These are phyloP conservation scores for Epicoccum nigrum DNA, from an alignment of 2,329 filamentous ascomycete species.

Conservation along the genomic window DNA sequence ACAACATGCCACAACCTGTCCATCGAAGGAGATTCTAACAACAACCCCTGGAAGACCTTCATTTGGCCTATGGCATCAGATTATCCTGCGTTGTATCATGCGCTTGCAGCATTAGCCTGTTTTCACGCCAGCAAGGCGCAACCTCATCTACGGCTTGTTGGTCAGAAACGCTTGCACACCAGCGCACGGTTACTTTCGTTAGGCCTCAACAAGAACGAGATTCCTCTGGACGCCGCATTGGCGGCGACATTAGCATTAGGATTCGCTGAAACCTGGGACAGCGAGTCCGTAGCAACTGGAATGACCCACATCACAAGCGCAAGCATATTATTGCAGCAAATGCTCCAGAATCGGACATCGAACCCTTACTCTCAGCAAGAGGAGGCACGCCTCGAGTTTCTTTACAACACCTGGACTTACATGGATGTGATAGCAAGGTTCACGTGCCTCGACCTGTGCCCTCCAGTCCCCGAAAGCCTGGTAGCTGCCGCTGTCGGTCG, in stretches of 20 bases:
- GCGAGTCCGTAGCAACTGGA: conserved; percentile 65
- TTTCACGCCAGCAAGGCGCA: conserved; percentile 66
- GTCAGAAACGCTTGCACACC: conserved; percentile 67
- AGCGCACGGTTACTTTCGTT: conserved; percentile 64
- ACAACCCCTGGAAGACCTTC: conserved; percentile 72
- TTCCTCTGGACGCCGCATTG: conserved; percentile 66
- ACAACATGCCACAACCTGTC: conserved; percentile 71
- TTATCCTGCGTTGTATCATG: conserved; percentile 68
- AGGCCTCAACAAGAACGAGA: conserved; percentile 59
- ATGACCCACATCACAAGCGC: conserved; percentile 70
- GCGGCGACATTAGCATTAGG: conserved; percentile 70
- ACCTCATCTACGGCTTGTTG: conserved; percentile 61
- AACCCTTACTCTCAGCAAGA: conserved; percentile 41
- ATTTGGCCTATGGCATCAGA: conserved; percentile 70
- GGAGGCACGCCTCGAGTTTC: conserved; percentile 61
- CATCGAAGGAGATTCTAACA: conserved; percentile 67
- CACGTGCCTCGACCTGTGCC: conserved; percentile 64
- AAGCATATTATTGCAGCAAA: conserved; percentile 64
- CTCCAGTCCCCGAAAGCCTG: conserved; percentile 53
- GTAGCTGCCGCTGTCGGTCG: conserved; percentile 29
- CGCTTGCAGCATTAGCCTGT: conserved; percentile 69
- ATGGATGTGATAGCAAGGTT: conserved; percentile 74
- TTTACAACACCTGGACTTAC: conserved; percentile 73
- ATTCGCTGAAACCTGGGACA: conserved; percentile 73
- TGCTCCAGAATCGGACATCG: conserved; percentile 54